Percentiles rank a stretch among this genome's conserved stretches.
Evolutionary conservation across 345 rosid genomes (phyloP).

Genomic region (Psidium friedrichsthalianum): DNA sequence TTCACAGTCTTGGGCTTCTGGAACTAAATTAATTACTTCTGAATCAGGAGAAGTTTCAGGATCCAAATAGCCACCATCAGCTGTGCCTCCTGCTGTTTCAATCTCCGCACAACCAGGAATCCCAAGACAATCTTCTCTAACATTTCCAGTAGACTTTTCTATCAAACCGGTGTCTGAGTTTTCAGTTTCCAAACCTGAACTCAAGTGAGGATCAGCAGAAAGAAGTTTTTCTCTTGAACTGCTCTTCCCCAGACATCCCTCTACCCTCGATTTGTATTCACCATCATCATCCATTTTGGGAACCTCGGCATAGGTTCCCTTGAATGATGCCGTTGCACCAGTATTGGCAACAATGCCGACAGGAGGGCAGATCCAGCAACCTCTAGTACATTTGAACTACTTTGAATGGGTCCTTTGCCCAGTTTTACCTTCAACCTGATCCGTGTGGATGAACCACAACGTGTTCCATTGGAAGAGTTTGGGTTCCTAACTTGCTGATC

Average conservation of each 20-base stretch:
- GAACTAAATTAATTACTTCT: conserved; percentile 75
- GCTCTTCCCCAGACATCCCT: not conserved
- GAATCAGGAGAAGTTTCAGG: conserved; percentile 98
- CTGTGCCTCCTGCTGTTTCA: conserved; percentile 27
- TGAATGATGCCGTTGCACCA: not conserved
- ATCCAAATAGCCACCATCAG: conserved; percentile 35
- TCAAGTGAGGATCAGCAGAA: not conserved
- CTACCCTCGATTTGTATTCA: not conserved
- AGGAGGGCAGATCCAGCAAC: conserved; percentile 21
- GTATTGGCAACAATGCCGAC: conserved; percentile 11
- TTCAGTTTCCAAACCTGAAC: conserved; percentile 11
- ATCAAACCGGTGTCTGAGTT: conserved; percentile 14
- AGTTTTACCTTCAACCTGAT: conserved; percentile 76
- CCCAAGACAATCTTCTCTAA: conserved; percentile 16
- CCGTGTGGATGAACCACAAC: conserved; percentile 26
- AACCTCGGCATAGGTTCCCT: conserved; percentile 15
- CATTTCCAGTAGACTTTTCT: conserved; percentile 32
- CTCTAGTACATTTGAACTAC: conserved; percentile 20
- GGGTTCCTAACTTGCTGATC: conserved; percentile 13
- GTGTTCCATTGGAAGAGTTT: conserved; percentile 21
- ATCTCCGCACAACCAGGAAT: conserved; percentile 13
- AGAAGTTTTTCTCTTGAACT: not conserved
- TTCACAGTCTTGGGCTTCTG: conserved; percentile 37
- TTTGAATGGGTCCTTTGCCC: conserved; percentile 45
- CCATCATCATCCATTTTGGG: conserved; percentile 8